Base-by-base conservation (phyloP, 305 asterid genomes). In the Fraxinus paxiana region DNA sequence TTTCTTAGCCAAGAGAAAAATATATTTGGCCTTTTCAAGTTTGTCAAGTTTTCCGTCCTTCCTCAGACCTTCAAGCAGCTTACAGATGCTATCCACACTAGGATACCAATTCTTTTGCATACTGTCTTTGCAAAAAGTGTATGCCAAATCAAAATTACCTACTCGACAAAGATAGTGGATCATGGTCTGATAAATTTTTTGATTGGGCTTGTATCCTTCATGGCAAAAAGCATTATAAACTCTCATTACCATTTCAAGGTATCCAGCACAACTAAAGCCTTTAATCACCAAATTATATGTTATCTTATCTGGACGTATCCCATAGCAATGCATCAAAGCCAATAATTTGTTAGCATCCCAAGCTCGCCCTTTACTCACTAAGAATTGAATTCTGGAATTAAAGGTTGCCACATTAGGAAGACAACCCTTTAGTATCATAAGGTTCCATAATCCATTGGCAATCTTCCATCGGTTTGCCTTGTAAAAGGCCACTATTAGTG, bases 271-370 rank as follows among this genome's bases (percentile, higher is more conserved):
- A 83, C 81, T 89, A 83, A 92, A 92, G 20, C 97, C 98, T 86
- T 93, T 93, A 10, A 93, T 92, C 87, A 93, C 93, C 86, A 93
- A 86, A 86, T 92, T 93, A 87, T 88, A 93, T 0, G 98, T 88
- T 75, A 89, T 88, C 88, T 92, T 94, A 76, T 93, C 92, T 0
- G 93, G 88, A 80, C 77, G 74, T 76, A 87, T 76, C 86, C 85
- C 80, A 33, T 76, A 35, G 2, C 82, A 26, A 65, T 84, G 89
- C 97, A 93, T 93, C 81, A 79, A 81, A 48, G 35, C 67, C 86
- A 91, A 81, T 84, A 90, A 69, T 83, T 87, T 88, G 82, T 90
- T 87, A 75, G 98, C 94, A 72, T 92, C 92, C 94, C 96, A 92
- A 2, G 96, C 90, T 63, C 94, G 90, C 24, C 93, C 88, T 41